These are phyloP conservation scores for Pezizomycotina sp. DNA, from an alignment of 2,329 filamentous ascomycete genomes.

Conservation along the genomic window DNA sequence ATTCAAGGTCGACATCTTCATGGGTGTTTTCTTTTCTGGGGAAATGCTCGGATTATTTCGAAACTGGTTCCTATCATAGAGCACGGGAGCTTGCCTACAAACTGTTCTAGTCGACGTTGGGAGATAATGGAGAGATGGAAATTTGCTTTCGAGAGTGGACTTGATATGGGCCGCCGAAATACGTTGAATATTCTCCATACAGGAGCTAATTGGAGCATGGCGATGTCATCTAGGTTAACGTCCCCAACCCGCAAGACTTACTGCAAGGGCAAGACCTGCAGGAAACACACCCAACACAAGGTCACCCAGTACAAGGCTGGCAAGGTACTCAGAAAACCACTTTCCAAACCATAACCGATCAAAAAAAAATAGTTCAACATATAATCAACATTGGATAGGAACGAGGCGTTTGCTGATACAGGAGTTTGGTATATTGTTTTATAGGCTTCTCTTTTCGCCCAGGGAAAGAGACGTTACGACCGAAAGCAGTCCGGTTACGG, in stretches of 20 bases:
- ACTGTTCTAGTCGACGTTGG: too few relatives aligned
- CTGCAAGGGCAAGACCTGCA: constrained; percentile 93
- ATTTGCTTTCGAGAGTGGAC: too few relatives aligned
- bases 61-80: too few relatives aligned
- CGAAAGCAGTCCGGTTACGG: constrained; percentile 98
- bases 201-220: too few relatives aligned
- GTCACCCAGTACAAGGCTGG: constrained; percentile 95
- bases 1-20: too few relatives aligned
- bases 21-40: too few relatives aligned
- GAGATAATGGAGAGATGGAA: too few relatives aligned
- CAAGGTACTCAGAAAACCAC: constrained; percentile 43
- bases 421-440: constrained; percentile 22
- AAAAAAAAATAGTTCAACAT: constrained; percentile 2
- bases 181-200: too few relatives aligned
- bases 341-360: constrained; percentile 5
- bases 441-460: constrained; percentile 78
- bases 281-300: constrained; percentile 80
- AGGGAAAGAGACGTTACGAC: constrained; percentile 99
- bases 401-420: constrained; percentile 18
- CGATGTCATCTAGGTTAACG: constrained; percentile 67
- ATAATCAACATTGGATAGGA: not conserved
- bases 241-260: constrained; percentile 94
- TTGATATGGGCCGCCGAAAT: too few relatives aligned
- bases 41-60: too few relatives aligned
- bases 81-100: too few relatives aligned